Conservation (phyloP, 768 basidiomycete genomes). For the Coprinellus aureogranulatus region DNA sequence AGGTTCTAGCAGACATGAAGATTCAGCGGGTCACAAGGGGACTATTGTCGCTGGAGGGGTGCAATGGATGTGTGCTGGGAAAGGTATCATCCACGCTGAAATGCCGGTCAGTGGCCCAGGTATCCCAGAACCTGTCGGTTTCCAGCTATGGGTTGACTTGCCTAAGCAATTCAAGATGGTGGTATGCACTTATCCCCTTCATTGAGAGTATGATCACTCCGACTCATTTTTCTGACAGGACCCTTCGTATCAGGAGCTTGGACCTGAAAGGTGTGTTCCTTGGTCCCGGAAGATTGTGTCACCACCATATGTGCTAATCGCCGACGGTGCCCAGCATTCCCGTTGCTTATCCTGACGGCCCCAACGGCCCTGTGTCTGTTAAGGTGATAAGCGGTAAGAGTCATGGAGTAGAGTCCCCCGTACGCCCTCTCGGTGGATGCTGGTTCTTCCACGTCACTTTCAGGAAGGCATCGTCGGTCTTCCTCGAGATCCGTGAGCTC, state of each 20-base stretch:
- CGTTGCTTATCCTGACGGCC: constrained; percentile 67
- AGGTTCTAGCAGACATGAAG: constrained; percentile 84
- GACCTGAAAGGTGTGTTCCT: constrained; percentile 51
- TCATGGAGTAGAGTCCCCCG: constrained; percentile 83
- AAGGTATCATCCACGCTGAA: constrained; percentile 80
- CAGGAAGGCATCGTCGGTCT: constrained; percentile 59
- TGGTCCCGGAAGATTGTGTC: not conserved
- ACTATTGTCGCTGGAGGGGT: constrained; percentile 79
- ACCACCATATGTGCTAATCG: not conserved
- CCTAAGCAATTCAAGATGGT: constrained; percentile 47
- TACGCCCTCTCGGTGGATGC: constrained; percentile 87
- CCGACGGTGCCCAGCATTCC: constrained; percentile 51
- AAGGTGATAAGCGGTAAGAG: constrained; percentile 90
- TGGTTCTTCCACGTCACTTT: constrained; percentile 88
- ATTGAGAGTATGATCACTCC: constrained; percentile 68
- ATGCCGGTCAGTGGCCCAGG: constrained; percentile 81
- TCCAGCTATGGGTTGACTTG: constrained; percentile 87
- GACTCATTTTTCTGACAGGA: no score
- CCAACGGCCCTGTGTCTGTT: constrained; percentile 64
- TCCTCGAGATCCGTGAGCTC: constrained; percentile 77
- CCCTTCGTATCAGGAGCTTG: constrained; percentile 82
- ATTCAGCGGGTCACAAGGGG: constrained; percentile 84
- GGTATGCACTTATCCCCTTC: constrained; percentile 23
- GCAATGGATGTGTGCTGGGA: constrained; percentile 91
- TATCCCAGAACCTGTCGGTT: constrained; percentile 69